Percentiles rank a stretch among this genome's conserved stretches.
Conservation (phyloP, 2,329 filamentous ascomycete species). For the Apiospora pterosperma region DNA sequence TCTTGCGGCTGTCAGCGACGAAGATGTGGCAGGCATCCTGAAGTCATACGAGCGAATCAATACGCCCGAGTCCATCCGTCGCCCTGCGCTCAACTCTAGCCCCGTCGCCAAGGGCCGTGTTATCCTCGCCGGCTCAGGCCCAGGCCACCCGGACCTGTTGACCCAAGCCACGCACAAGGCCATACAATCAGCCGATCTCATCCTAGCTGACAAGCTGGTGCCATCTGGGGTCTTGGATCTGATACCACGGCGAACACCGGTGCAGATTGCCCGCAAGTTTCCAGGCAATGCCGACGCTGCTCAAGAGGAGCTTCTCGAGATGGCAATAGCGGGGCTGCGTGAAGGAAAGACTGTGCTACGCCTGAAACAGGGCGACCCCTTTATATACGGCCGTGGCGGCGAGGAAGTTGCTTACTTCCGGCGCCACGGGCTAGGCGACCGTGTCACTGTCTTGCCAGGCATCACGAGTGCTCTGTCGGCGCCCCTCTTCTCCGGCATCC, state of each 20-base stretch:
- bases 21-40: slow-evolving; percentile 75
- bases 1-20: slow-evolving; percentile 74
- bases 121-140: slow-evolving; percentile 86
- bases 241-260: slow-evolving; percentile 82
- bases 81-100: slow-evolving; percentile 9
- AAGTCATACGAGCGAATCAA: slow-evolving; percentile 56
- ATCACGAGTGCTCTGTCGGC: slow-evolving; percentile 86
- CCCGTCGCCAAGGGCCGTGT: slow-evolving; percentile 58
- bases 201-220: slow-evolving; percentile 83
- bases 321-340: slow-evolving; percentile 65
- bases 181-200: slow-evolving; percentile 70
- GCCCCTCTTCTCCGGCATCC: slow-evolving; percentile 83
- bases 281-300: slow-evolving; percentile 93
- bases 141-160: slow-evolving; percentile 87
- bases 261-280: slow-evolving; percentile 95
- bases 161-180: slow-evolving; percentile 79
- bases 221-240: slow-evolving; percentile 82
- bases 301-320: slow-evolving; percentile 80
- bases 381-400: slow-evolving; percentile 90
- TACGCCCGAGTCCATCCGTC: slow-evolving; percentile 13
- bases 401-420: slow-evolving; percentile 89
- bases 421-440: slow-evolving; percentile 62
- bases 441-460: slow-evolving; percentile 73
- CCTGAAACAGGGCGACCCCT: slow-evolving; percentile 95
- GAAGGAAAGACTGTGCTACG: slow-evolving; percentile 78